phyloP scores from a whole-genome alignment of 805 yeast genomes.

The Saccharomycopsis selenospora region DNA sequence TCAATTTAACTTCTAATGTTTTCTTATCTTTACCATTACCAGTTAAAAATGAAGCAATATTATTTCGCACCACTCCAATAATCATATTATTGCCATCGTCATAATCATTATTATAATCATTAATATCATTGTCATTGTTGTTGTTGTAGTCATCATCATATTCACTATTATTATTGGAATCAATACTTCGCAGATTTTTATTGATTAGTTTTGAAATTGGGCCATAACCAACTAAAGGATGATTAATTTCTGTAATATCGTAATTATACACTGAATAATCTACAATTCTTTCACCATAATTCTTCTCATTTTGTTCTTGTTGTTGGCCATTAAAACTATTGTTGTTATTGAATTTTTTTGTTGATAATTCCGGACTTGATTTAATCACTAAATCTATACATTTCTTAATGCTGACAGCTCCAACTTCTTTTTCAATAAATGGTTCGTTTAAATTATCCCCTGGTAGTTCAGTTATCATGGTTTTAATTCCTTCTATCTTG shows the following conservation, averaged over 20 bases:
- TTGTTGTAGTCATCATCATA: slow-evolving; percentile 4
- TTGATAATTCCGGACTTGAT: slow-evolving; percentile 17
- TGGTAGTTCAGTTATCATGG: neutral
- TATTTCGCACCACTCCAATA: neutral
- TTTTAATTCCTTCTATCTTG: neutral
- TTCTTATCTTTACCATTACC: slow-evolving; percentile 1
- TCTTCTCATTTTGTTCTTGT: neutral
- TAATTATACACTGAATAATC: slow-evolving; percentile 20
- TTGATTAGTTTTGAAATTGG: neutral
- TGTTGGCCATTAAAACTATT: neutral
- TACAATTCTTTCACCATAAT: no score
- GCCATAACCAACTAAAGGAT: slow-evolving; percentile 20
- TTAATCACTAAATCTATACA: slow-evolving; percentile 12
- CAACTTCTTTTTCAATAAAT: neutral
- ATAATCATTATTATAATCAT: neutral
- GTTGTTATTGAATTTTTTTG: neutral
- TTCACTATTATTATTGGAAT: neutral
- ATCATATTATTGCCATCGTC: neutral
- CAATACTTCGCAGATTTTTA: no score
- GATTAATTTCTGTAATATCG: slow-evolving; percentile 11
- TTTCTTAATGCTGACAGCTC: slow-evolving; percentile 10
- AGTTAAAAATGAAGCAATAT: neutral
- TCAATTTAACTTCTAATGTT: slow-evolving; percentile 10
- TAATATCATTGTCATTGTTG: neutral
- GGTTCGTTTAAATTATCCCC: neutral